Evolutionary conservation across 208 protist genomes (phyloP), one percentile per base, ranked within the genome.

Genomic region (Blastocrithidia nonstop): DNA sequence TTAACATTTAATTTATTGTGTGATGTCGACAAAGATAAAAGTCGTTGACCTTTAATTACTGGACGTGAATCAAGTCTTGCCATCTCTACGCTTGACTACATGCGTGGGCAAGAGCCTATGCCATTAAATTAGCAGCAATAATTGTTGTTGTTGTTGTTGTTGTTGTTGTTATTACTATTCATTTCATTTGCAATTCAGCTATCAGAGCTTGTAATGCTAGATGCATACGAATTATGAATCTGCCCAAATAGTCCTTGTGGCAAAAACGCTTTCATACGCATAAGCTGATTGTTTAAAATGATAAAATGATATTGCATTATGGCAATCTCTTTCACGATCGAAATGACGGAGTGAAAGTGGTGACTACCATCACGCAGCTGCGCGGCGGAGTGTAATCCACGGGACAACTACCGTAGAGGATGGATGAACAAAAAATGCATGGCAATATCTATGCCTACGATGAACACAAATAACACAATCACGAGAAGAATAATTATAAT

Each of bases 261-360:
- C 15, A 76, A 25, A 37, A 76, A 71, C 17, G 50, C 44, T 50
- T 71, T 81, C 67, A 81, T 73, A 22, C 54, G 61, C 53, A 71
- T 66, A 1, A 81, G 50, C 54, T 76, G 55, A 15, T 31, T 13
- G 46, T 68, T 74, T 53, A 81, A 57, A 6, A 59, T 55, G 22
- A 29, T 26, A n/a, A 81, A 76, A 44, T 75, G 13, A 26, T 36
- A 26, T 45, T 76, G 71, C 60, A 81, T 73, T 11, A 50, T 43
- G 4, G 64, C 55, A 4, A 81, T 35, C 41, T 81, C 71, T n/a
- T 43, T 60, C 17, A 81, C 43, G 4, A 71, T 21, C 8, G 60
- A 64, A 11, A 59, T 35, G 22, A 37, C 45, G 19, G 38, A 1
- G 9, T 50, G 42, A n/a, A 57, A 41, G 36, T 23, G 22, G 15